Evolutionary conservation across 1,284 basidiomycete species (phyloP).

Genomic region (Phellopilus nigrolimitatus): DNA sequence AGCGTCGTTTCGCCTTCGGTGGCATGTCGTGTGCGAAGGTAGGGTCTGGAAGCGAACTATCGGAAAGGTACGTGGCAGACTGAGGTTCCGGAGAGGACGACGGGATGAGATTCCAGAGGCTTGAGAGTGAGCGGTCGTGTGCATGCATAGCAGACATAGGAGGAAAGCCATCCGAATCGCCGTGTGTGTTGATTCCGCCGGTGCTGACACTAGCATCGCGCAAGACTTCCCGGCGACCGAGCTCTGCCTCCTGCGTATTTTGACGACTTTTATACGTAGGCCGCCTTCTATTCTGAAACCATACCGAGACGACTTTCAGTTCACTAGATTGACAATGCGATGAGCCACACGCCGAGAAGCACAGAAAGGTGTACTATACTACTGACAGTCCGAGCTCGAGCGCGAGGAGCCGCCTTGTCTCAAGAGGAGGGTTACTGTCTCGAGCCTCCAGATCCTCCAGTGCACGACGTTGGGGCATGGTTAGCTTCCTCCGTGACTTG

Average conservation of each 20-base stretch:
- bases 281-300: slow-evolving; percentile 20
- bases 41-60: neutral
- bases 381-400: slow-evolving; percentile 13
- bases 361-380: neutral
- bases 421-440: slow-evolving; percentile 2
- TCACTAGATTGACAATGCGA: slow-evolving; percentile 3
- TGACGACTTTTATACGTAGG: slow-evolving; percentile 1
- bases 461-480: slow-evolving; percentile 5
- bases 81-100: slow-evolving; percentile 21
- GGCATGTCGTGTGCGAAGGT: neutral
- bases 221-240: neutral
- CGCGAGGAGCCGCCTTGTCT: slow-evolving; percentile 10
- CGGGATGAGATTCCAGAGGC: slow-evolving; percentile 24
- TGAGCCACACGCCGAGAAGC: neutral
- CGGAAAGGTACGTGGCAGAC: neutral
- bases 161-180: neutral
- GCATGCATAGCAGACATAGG: neutral
- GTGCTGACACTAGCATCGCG: slow-evolving; percentile 2
- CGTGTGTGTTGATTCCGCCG: neutral
- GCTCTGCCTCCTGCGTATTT: neutral
- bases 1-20: slow-evolving; percentile 13
- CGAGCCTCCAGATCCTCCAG: slow-evolving; percentile 9
- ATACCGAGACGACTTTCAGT: slow-evolving; percentile 17
- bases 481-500: slow-evolving; percentile 13
- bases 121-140: neutral